Evolutionary conservation across 768 basidiomycete species (phyloP).

Genomic region (Leucosporidium creatinivorum): DNA sequence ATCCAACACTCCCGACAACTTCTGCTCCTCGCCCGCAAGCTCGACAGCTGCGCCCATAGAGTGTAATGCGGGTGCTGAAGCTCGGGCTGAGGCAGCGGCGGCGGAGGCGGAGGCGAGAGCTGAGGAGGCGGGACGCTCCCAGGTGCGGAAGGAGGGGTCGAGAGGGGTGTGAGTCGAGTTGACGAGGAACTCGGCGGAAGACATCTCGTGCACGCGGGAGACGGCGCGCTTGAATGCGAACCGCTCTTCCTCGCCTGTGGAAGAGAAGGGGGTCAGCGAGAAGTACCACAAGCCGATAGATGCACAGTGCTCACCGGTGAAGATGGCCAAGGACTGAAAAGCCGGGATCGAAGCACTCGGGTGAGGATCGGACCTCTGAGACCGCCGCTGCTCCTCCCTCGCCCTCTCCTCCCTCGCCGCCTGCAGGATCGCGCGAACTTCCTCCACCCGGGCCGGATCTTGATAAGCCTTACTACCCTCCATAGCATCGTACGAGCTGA

Average conservation of each 20-base stretch:
- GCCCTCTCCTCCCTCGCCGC: conserved; percentile 29
- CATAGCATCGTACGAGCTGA: conserved; percentile 50
- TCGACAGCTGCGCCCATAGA: conserved; percentile 7
- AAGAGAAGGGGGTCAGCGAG: no score
- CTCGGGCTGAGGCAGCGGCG: background rate
- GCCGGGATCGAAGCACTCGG: conserved; percentile 40
- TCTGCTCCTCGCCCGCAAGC: background rate
- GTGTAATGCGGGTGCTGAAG: background rate
- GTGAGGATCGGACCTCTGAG: background rate
- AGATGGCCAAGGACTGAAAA: conserved; percentile 53
- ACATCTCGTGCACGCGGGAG: conserved; percentile 56
- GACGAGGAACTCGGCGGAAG: conserved; percentile 37
- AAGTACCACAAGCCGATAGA: background rate
- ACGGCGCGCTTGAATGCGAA: conserved; percentile 60
- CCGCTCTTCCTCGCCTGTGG: conserved; percentile 51
- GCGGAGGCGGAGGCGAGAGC: background rate
- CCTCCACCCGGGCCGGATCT: conserved; percentile 8
- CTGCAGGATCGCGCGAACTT: conserved; percentile 19
- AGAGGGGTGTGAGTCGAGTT: conserved; percentile 31
- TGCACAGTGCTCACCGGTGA: conserved; percentile 43
- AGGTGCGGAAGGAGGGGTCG: conserved; percentile 24
- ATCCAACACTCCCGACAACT: conserved; percentile 23
- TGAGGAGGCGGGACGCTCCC: conserved; percentile 19
- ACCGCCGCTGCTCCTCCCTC: conserved; percentile 26
- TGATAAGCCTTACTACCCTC: conserved; percentile 30